phyloP scores from a whole-genome alignment of 2,329 filamentous ascomycete species.

The Fusarium humuli region DNA sequence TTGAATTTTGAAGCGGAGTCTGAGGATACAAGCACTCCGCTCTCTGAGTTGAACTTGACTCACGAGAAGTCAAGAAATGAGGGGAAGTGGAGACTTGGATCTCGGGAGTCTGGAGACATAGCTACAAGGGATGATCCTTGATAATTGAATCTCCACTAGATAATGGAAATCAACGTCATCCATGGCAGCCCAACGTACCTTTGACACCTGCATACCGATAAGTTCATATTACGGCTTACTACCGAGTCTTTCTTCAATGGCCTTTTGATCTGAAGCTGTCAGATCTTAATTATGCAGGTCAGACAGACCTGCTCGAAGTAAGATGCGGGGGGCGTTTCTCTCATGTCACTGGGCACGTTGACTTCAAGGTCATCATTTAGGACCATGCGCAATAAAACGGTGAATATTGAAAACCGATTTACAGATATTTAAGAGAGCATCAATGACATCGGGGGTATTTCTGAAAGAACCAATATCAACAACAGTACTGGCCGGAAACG shows the following conservation, averaged over 20 bases:
- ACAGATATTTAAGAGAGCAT: constrained; percentile 22
- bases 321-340: constrained; percentile 2
- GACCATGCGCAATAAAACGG: constrained; percentile 17
- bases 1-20: constrained; percentile 13
- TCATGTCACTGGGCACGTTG: constrained; percentile 1
- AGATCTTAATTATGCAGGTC: constrained; percentile 25
- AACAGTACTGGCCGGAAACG: constrained; percentile 4
- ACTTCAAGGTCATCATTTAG: not conserved
- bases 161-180: constrained; percentile 37
- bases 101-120: constrained; percentile 1
- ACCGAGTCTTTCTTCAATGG: not conserved
- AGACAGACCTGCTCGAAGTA: not conserved
- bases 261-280: constrained; percentile 8
- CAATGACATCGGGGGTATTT: constrained; percentile 46
- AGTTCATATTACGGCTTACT: constrained; percentile 9
- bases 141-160: constrained; percentile 9
- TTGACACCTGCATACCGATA: not conserved
- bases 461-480: constrained; percentile 36
- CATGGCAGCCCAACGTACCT: constrained; percentile 32
- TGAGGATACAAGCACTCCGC: constrained; percentile 8
- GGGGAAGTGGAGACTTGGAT: constrained; percentile 45
- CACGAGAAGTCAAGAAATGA: constrained; percentile 30
- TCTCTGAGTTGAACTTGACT: constrained; percentile 14
- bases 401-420: constrained; percentile 14
- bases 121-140: constrained; percentile 34